These are phyloP conservation scores for Rhizophora apiculata DNA, from an alignment of 345 rosid genomes.

Conservation along the genomic window DNA sequence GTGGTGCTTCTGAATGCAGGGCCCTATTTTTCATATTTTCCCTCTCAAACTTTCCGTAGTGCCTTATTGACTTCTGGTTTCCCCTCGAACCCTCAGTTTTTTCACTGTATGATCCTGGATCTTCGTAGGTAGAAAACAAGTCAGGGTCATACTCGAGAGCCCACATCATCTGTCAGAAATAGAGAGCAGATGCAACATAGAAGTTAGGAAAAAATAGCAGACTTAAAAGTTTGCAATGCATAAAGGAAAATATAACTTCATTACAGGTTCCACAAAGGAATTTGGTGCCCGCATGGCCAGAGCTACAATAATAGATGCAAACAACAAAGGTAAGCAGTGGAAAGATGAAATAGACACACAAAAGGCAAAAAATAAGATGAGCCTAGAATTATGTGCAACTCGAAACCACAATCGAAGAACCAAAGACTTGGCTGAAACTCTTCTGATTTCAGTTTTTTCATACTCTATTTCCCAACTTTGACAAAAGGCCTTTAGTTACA, in stretches of 20 bases:
- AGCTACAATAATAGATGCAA: not conserved
- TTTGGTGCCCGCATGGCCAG: no score
- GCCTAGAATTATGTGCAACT: no score
- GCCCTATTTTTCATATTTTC: conserved; percentile 67
- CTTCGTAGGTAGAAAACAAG: conserved; percentile 67
- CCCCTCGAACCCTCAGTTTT: conserved; percentile 57
- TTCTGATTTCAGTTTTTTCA: not conserved
- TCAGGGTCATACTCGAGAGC: conserved; percentile 95
- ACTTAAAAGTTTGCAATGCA: not conserved
- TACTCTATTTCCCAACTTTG: not conserved
- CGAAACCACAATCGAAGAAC: no score
- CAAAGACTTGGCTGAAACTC: not conserved
- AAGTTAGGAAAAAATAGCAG: not conserved
- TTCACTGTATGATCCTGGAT: conserved; percentile 40
- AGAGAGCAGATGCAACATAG: conserved; percentile 6
- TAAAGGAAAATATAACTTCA: not conserved
- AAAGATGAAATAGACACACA: not conserved
- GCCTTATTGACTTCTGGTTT: conserved; percentile 56
- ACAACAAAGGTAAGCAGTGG: not conserved
- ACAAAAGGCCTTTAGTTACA: not conserved
- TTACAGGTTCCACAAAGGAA: no score
- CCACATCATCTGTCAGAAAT: conserved; percentile 93
- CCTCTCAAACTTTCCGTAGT: conserved; percentile 84
- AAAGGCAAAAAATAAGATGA: no score
- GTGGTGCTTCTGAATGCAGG: conserved; percentile 56